These are phyloP conservation scores for Sugiyamaella grinbergsii DNA, from an alignment of 1,139 yeast species.

Conservation along the genomic window DNA sequence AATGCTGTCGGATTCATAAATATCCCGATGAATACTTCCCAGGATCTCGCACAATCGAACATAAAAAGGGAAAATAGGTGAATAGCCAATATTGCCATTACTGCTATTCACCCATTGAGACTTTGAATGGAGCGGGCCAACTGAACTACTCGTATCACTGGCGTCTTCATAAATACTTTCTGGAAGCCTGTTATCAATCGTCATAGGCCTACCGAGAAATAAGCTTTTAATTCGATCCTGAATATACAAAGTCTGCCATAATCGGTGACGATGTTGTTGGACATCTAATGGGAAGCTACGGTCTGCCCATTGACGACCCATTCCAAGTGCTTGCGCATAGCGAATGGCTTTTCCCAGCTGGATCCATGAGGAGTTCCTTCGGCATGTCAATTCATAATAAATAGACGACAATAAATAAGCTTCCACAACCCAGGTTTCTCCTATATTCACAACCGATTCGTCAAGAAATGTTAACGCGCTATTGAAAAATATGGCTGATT, in stretches of 20 bases:
- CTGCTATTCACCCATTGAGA: neutral
- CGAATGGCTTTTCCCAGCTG: slow-evolving; percentile 42
- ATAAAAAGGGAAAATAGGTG: slow-evolving; percentile 6
- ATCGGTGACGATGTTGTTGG: slow-evolving; percentile 16
- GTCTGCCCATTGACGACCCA: slow-evolving; percentile 18
- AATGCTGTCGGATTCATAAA: slow-evolving; percentile 16
- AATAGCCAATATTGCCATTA: neutral
- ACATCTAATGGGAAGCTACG: slow-evolving; percentile 12
- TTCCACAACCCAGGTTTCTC: slow-evolving; percentile 50
- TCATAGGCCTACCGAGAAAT: slow-evolving; percentile 20
- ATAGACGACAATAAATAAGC: slow-evolving; percentile 46
- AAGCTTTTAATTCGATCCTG: slow-evolving; percentile 19
- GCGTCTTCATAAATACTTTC: slow-evolving; percentile 10
- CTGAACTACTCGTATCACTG: neutral
- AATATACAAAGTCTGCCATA: slow-evolving; percentile 20
- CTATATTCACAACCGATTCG: slow-evolving; percentile 42
- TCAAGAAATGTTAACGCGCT: slow-evolving; percentile 43
- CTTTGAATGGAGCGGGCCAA: neutral
- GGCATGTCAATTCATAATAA: slow-evolving; percentile 47
- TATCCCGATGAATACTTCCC: slow-evolving; percentile 16
- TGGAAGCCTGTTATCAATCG: slow-evolving; percentile 12
- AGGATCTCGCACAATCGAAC: slow-evolving; percentile 20
- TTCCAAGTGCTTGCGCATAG: slow-evolving; percentile 40
- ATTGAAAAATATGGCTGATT: slow-evolving; percentile 40
- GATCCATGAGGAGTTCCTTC: slow-evolving; percentile 49